Evolutionary conservation across 352 stramenopile genomes (phyloP), one percentile per base, ranked within the genome.

Genomic region (Elongisporangium anandrum): DNA sequence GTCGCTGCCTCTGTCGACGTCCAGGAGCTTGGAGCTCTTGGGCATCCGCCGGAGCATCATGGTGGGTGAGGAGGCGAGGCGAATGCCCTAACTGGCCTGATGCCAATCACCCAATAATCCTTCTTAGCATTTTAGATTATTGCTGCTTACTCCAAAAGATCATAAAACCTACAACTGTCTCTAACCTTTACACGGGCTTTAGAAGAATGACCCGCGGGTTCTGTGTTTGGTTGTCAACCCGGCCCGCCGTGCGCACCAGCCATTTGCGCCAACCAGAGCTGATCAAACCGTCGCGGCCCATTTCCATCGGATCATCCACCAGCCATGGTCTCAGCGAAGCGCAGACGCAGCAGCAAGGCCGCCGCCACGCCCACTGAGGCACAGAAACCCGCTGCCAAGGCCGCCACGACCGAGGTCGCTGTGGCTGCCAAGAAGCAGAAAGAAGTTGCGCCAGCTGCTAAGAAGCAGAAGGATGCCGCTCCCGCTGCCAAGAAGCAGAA

Each of bases 261-360:
- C 56, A 64, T 58, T 61, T 41, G 29, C 29, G 9, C 39, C 12
- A 49, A 41, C 34, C 53, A 41, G 50, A 17, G 21, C 52, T 38
- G 34, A 39, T 56, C 52, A 38, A 5, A 12, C 52, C 12, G 16
- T 56, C 24, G 23, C 24, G 22, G 23, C 54, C 23, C 22, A 45
- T 17, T 52, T 21, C 8, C 39, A 51, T 47, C 19, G 23, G 21
- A 10, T 62, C 50, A 50, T 59, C 19, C 22, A 57, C 22, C 49
- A 41, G 47, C 51, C 45, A 75, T 77, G 68, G 72, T 69, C 15
- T 70, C 77, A 66, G 69, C 73, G 68, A 80, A 80, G 63, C 66
- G 72, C 52, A 63, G 72, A 65, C 72, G 72, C 52, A 66, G 77
- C 52, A 67, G 64, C 52, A 66, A 74, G 61, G 69, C 39, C 26